A percentile compares a stretch with the other conserved stretches of the same genome.
These are phyloP conservation scores for Lipomyces sp. DNA, from an alignment of 805 yeast genomes.

Conservation along the genomic window DNA sequence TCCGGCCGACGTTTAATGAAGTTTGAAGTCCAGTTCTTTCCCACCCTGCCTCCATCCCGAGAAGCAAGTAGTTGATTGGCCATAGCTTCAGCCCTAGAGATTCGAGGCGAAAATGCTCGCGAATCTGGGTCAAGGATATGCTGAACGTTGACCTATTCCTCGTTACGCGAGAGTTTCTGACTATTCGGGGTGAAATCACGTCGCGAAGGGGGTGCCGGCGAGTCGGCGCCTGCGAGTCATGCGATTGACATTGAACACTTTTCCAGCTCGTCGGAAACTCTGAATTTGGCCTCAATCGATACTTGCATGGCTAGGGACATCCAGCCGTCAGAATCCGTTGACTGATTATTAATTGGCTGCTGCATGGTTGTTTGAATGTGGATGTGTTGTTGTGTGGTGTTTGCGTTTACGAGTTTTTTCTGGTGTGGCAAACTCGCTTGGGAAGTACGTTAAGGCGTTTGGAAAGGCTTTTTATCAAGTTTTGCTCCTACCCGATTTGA, in stretches of 20 bases:
- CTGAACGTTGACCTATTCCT: constrained; percentile 4
- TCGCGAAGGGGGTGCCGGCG: neutral
- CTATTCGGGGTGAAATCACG: neutral
- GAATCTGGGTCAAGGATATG: constrained; percentile 11
- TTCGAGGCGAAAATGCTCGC: constrained; percentile 16
- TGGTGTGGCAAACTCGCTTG: too few relatives aligned
- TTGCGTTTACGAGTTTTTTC: too few relatives aligned
- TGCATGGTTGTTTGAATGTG: too few relatives aligned
- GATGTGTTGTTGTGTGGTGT: too few relatives aligned
- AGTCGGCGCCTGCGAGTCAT: neutral
- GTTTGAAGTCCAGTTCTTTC: constrained; percentile 6
- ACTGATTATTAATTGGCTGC: neutral
- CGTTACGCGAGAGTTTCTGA: neutral
- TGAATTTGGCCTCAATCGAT: constrained; percentile 2
- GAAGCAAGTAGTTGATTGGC: constrained; percentile 6
- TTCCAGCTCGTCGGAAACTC: neutral
- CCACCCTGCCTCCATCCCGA: neutral
- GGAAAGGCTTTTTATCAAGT: too few relatives aligned
- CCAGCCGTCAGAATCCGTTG: constrained; percentile 6
- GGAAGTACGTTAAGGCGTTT: too few relatives aligned
- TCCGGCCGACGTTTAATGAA: constrained; percentile 4
- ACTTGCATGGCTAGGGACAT: constrained; percentile 5
- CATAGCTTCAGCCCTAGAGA: constrained; percentile 11
- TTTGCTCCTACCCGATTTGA: too few relatives aligned
- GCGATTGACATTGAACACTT: neutral